These are phyloP conservation scores for Oryza rufipogon DNA, from an alignment of 176 grass and related monocot species.

Conservation along the genomic window DNA sequence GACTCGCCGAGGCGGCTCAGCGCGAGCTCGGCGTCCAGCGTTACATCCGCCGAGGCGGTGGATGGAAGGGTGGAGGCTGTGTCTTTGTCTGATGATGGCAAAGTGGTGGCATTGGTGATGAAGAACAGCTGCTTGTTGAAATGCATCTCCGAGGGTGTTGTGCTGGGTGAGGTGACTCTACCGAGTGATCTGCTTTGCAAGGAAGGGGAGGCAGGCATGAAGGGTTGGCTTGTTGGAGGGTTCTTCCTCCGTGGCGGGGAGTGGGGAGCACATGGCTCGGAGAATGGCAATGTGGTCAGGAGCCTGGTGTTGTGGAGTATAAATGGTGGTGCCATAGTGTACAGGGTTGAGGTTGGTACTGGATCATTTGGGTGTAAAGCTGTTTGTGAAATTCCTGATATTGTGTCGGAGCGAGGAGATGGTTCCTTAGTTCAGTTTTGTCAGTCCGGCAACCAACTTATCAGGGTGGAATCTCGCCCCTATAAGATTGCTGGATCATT, in stretches of 20 bases:
- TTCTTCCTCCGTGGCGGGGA: slow-evolving; percentile 54
- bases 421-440: slow-evolving; percentile 57
- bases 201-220: slow-evolving; percentile 38
- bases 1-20: slow-evolving; percentile 44
- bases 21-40: slow-evolving; percentile 35
- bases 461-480: slow-evolving; percentile 57
- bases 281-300: slow-evolving; percentile 40
- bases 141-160: slow-evolving; percentile 49
- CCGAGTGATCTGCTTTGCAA: slow-evolving; percentile 50
- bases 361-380: slow-evolving; percentile 56
- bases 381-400: slow-evolving; percentile 62
- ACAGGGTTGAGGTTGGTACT: slow-evolving; percentile 56
- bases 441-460: slow-evolving; percentile 48
- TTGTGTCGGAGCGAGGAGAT: slow-evolving; percentile 37
- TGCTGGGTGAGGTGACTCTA: slow-evolving; percentile 64
- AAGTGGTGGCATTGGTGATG: slow-evolving; percentile 58
- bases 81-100: slow-evolving; percentile 63
- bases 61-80: slow-evolving; percentile 52
- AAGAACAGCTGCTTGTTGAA: slow-evolving; percentile 77
- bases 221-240: slow-evolving; percentile 49
- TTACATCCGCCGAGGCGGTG: slow-evolving; percentile 31
- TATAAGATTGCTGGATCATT: slow-evolving; percentile 61
- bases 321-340: slow-evolving; percentile 64
- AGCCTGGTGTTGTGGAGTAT: slow-evolving; percentile 67
- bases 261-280: slow-evolving; percentile 29